Percentiles rank a stretch among this genome's conserved stretches.
phyloP scores from a whole-genome alignment of 257 asterid genomes.

The Lavandula angustifolia region DNA sequence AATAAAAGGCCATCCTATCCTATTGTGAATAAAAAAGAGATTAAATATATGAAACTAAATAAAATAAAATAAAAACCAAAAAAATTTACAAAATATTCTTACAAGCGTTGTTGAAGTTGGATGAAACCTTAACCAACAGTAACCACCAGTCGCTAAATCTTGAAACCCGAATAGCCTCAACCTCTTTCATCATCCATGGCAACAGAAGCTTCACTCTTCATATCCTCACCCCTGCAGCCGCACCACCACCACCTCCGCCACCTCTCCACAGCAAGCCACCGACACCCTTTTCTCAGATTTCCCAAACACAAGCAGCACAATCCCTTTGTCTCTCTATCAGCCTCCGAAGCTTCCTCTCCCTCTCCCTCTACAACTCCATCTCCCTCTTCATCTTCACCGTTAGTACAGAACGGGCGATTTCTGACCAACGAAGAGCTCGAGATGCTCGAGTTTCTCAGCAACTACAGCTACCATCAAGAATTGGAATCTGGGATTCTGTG shows the following conservation, averaged over 20 bases:
- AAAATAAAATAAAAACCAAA: no score
- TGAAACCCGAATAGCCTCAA: not conserved
- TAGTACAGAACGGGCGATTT: slow-evolving; percentile 53
- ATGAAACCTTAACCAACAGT: not conserved
- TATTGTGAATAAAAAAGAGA: no score
- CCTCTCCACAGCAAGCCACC: slow-evolving; percentile 46
- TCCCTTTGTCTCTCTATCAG: slow-evolving; percentile 45
- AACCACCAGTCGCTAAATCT: slow-evolving; percentile 13
- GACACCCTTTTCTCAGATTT: slow-evolving; percentile 47
- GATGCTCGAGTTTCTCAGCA: slow-evolving; percentile 55
- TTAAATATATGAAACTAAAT: no score
- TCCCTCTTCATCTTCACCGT: slow-evolving; percentile 41
- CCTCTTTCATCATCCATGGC: slow-evolving; percentile 45
- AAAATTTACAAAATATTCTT: no score
- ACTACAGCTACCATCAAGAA: slow-evolving; percentile 61
- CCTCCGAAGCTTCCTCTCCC: slow-evolving; percentile 58
- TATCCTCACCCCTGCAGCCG: slow-evolving; percentile 44
- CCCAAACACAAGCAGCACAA: slow-evolving; percentile 38
- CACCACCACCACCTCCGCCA: slow-evolving; percentile 42
- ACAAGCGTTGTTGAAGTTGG: no score
- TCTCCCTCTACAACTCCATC: slow-evolving; percentile 51
- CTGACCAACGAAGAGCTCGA: slow-evolving; percentile 65
- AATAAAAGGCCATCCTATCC: no score
- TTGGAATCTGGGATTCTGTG: slow-evolving; percentile 71
- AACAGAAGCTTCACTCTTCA: slow-evolving; percentile 49